Evolutionary conservation across 768 basidiomycete genomes (phyloP), one percentile per base, ranked within the genome.

Genomic region (Hygrocybe punicea): DNA sequence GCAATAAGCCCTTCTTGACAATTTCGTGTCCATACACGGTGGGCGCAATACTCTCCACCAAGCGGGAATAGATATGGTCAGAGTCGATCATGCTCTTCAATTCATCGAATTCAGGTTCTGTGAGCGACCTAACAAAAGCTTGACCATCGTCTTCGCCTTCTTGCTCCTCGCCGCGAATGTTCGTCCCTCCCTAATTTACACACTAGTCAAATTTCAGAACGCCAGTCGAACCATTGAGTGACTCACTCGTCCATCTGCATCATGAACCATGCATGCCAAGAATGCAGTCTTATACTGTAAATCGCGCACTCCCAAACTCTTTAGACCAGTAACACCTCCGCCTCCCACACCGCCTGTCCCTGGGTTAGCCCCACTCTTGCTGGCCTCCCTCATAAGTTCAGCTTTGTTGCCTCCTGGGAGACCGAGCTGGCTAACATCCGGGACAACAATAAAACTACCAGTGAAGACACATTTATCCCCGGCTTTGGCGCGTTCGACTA

Each of bases 1-100:
- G 77, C 21, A 98, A 75, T 34, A 99, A 79, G 11, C 97, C 97
- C 69, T 99, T 99, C 78, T 99, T 98, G 64, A 98, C 95, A 51
- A 98, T 95, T 67, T 99, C 97, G 68, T 98, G 97, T 1, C 97
- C 97, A 65, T 98, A 98, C 1, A 99, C 96, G 0, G 97, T 98
- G 2, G 97, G 97, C 1, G 97, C 97, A 59, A 98, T 96, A 65
- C 91, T 93, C 65, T 89, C 85, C 21, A 98, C 96, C 4, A 98
- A 77, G 7, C 96, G 85, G 23, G 89, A 85, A 70, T 98, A 99
- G 63, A 99, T 98, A 69, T 96, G 88, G 51, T 95, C 92, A 0
- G 88, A 86, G 64, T 95, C 84, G 62, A 98, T 91, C 97, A 98
- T 99, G 36, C 80, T 81, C 69, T 86, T 90, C 54, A 99, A 84